phyloP scores from a whole-genome alignment of 345 rosid species.

The Rubroshorea leprosula region DNA sequence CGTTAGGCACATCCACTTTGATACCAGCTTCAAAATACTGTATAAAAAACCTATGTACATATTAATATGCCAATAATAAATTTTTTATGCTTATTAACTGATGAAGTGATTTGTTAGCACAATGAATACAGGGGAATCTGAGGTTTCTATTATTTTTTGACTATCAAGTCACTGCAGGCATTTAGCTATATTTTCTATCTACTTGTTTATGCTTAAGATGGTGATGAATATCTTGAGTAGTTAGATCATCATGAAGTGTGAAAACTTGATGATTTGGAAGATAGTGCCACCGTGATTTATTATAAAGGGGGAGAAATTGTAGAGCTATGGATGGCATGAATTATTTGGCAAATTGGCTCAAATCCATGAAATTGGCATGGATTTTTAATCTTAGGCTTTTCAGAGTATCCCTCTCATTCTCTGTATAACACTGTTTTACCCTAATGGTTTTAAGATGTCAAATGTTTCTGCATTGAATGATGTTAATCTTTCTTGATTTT shows the following conservation, averaged over 20 bases:
- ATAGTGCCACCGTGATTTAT: background rate
- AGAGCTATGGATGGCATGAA: background rate
- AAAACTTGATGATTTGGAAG: background rate
- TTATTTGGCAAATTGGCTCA: background rate
- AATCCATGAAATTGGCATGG: background rate
- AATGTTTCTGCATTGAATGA: background rate
- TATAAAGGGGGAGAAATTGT: background rate
- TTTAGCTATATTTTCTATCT: background rate
- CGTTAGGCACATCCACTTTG: no score
- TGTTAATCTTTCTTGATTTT: constrained; percentile 9
- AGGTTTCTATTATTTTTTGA: background rate
- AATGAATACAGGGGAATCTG: background rate
- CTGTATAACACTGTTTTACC: background rate
- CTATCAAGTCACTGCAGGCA: background rate
- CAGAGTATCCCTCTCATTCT: background rate
- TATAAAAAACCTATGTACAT: background rate
- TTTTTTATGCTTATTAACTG: no score
- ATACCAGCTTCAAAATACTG: no score
- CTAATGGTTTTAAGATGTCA: background rate
- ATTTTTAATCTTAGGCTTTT: background rate
- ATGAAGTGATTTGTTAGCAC: background rate
- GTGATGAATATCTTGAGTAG: background rate
- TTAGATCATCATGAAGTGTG: background rate
- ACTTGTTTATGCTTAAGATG: background rate
- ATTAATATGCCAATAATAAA: background rate